Evolutionary conservation across 2,329 filamentous ascomycete species (phyloP), one percentile per base, ranked within the genome.

Genomic region (Neopestalotiopsis clavispora): DNA sequence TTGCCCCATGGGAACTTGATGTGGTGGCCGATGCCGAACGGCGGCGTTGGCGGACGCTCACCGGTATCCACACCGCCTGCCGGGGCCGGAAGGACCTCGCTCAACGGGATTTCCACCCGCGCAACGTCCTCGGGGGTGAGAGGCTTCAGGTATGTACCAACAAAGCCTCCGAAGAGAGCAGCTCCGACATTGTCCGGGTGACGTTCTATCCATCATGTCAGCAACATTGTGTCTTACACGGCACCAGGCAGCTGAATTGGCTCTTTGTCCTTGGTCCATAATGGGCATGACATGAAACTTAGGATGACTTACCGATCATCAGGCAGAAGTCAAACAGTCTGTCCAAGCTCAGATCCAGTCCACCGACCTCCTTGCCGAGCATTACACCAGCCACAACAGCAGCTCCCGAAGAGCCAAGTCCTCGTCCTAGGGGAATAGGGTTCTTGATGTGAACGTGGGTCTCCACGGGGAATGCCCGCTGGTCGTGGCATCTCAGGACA

Each of bases 391-490:
- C 96, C 6, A 98, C 96, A 20, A 98, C 95, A 9, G 96, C 96
- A 4, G 96, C 95, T 38, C 95, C 96, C 0, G 95, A 98, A 57
- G 94, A 97, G n/a, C 96, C 96, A 73, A 99, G 84, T 10, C 96
- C 96, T 69, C 96, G 89, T 66, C 96, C 95, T 7, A 99, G 86
- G 2, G 96, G 96, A 74, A 99, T 98, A 1, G 94, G 94, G 83
- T 98, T 98, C 82, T 92, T 91, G 83, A 99, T 94, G 83, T 98
- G 95, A 66, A 99, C 92, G 77, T 94, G 92, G 6, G 95, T 98
- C 82, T 94, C 91, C 67, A 84, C 81, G 52, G 96, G 95, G 82
- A 98, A 99, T 62, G 87, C 85, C 78, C 94, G 90, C 81, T 95
- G 91, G 77, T 92, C 90, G 83, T 98, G 93, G 84, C 96, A 98